Evolutionary conservation across 805 yeast genomes (phyloP), one percentile per base, ranked within the genome.

Genomic region (Wickerhamiella hasegawae): DNA sequence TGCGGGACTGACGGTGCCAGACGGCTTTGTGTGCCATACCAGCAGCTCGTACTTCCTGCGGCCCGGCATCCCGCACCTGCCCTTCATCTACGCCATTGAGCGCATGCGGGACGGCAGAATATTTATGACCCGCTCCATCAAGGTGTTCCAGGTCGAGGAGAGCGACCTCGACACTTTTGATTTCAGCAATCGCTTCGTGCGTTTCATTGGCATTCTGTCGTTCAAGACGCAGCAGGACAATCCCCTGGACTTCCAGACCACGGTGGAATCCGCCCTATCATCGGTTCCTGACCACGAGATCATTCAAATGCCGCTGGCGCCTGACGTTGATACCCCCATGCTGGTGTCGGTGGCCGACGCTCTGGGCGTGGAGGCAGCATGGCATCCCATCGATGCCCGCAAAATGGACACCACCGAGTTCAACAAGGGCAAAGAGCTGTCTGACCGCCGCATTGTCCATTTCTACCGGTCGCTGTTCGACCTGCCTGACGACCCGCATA

Each of bases 331-430:
- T 20, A 32, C 35, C 3, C 32, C 28, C 3, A 12, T 22, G 15
- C 11, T 38, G 6, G 23, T 30, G 5, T 30, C 25, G 8, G n/a
- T 36, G 11, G 24, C 35, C 2, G 18, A 28, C 3, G 33, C 32
- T 10, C 10, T 14, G 4, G 35, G 31, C 4, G 28, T 37, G n/a
- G 33, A 36, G 21, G 39, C 40, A 15, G 47, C 42, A 28, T 35
- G 39, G 28, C 57, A 52, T 31, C 53, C 53, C 11, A 42, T 52
- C 12, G 57, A 52, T 26, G 39, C 47, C 25, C 40, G 54, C 20
- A 48, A 51, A 42, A 37, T 46, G 41, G 49, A 49, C 27, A 48
- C 49, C 36, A 26, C 36, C 23, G 35, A 31, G 21, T 45, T 35
- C 39, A 50, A 51, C 39, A 19, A 32, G 22, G 31, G 18, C 6